phyloP scores from a whole-genome alignment of 257 asterid genomes.

The Ehretia macrophylla region DNA sequence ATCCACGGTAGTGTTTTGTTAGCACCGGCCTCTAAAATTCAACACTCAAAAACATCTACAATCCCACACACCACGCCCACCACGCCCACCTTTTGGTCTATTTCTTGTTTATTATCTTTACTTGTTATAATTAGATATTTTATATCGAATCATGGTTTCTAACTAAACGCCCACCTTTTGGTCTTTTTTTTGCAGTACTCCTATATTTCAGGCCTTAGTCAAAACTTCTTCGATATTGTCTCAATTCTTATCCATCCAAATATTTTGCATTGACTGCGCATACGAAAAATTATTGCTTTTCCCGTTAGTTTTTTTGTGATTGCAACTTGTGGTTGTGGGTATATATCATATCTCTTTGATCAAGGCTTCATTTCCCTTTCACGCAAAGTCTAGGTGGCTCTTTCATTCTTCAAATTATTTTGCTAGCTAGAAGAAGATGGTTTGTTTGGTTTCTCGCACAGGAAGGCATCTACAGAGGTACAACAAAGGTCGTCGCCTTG shows the following conservation, averaged over 20 bases:
- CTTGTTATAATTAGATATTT: no score
- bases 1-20: no score
- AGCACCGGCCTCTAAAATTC: background rate
- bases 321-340: background rate
- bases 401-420: no score
- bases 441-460: slow-evolving; percentile 46
- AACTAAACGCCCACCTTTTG: slow-evolving; percentile 16
- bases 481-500: slow-evolving; percentile 55
- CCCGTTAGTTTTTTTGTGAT: background rate
- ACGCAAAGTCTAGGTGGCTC: background rate
- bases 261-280: no score
- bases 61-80: no score
- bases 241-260: slow-evolving; percentile 15
- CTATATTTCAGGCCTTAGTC: background rate
- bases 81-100: slow-evolving; percentile 20
- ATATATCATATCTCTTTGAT: no score
- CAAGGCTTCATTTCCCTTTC: no score
- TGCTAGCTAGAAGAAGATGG: slow-evolving; percentile 24
- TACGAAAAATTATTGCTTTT: background rate
- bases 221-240: background rate
- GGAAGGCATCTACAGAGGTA: slow-evolving; percentile 75
- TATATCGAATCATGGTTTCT: no score
- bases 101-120: no score
- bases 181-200: background rate
- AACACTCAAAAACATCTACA: background rate